A percentile compares a stretch with the other conserved stretches of the same genome.
These are phyloP conservation scores for Serendipita sp. DNA, from an alignment of 1,284 basidiomycete genomes.

Conservation along the genomic window DNA sequence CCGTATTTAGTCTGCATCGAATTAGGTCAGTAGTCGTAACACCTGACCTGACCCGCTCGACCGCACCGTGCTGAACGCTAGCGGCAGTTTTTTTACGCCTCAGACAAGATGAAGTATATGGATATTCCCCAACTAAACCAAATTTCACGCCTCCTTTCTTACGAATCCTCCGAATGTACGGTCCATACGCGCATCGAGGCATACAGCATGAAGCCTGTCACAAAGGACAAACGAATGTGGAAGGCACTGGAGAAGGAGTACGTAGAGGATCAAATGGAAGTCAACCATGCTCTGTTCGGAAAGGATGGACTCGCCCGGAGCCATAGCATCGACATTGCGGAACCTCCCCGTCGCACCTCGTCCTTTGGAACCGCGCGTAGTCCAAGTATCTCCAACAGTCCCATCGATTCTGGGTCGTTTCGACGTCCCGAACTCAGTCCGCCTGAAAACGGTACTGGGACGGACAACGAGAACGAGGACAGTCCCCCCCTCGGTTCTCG, in stretches of 20 bases:
- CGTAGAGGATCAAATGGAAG: slow-evolving; percentile 39
- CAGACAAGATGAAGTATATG: slow-evolving; percentile 71
- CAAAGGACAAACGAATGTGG: slow-evolving; percentile 93
- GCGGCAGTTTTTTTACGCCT: neutral
- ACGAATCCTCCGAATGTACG: slow-evolving; percentile 77
- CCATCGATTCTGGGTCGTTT: slow-evolving; percentile 52
- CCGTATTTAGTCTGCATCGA: no score
- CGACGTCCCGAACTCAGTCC: slow-evolving; percentile 59
- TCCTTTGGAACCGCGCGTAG: slow-evolving; percentile 21
- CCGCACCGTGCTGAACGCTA: neutral
- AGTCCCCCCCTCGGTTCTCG: slow-evolving; percentile 9
- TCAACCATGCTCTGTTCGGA: neutral
- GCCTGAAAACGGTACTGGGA: slow-evolving; percentile 62
- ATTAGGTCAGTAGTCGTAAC: no score
- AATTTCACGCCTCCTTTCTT: slow-evolving; percentile 70
- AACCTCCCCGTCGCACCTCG: neutral
- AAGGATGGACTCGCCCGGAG: neutral
- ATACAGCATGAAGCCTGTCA: slow-evolving; percentile 95
- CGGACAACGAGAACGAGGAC: slow-evolving; percentile 23
- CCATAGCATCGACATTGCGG: slow-evolving; percentile 1
- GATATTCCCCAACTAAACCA: slow-evolving; percentile 69
- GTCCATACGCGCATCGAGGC: slow-evolving; percentile 92
- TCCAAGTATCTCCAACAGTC: slow-evolving; percentile 47
- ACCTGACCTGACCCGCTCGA: no score
- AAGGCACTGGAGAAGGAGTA: slow-evolving; percentile 81